These are phyloP conservation scores for Mortierella sp. DNA, from an alignment of 371 early-diverging fungal genomes.

Conservation along the genomic window DNA sequence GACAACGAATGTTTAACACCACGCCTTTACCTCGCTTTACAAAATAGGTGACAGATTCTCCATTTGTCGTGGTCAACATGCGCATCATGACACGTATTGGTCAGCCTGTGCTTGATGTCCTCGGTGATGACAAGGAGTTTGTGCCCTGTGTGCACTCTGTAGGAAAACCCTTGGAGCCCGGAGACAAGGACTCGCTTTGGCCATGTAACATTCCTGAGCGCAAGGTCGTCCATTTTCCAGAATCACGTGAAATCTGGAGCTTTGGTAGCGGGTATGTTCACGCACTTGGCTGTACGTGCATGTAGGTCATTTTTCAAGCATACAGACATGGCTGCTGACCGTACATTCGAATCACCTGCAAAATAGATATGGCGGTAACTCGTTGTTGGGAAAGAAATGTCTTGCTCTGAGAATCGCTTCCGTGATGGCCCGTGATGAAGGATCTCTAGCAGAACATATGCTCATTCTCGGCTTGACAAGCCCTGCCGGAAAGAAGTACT, in stretches of 20 bases:
- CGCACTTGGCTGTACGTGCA: not conserved
- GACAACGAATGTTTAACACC: not conserved
- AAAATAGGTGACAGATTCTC: conserved; percentile 59
- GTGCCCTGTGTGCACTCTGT: conserved; percentile 65
- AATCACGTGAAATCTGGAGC: conserved; percentile 63
- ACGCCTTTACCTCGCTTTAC: not conserved
- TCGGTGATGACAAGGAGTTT: conserved; percentile 57
- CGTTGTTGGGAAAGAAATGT: conserved; percentile 63
- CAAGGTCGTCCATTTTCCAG: conserved; percentile 63
- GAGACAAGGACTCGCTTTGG: conserved; percentile 61
- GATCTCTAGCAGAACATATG: conserved; percentile 64
- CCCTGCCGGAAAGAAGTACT: conserved; percentile 62
- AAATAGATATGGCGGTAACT: conserved; percentile 62
- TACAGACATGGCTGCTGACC: not conserved
- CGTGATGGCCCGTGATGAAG: conserved; percentile 62
- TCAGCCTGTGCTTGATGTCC: conserved; percentile 55
- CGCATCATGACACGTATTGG: conserved; percentile 63
- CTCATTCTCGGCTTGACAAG: conserved; percentile 61
- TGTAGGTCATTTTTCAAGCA: not conserved
- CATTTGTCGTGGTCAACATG: conserved; percentile 63
- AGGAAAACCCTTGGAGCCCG: conserved; percentile 57
- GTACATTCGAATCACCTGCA: not conserved
- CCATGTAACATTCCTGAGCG: conserved; percentile 63
- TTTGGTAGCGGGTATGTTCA: conserved; percentile 59
- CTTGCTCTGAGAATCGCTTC: conserved; percentile 63